Conservation (phyloP, 768 basidiomycete genomes). For the Rhizopogon rudus region DNA sequence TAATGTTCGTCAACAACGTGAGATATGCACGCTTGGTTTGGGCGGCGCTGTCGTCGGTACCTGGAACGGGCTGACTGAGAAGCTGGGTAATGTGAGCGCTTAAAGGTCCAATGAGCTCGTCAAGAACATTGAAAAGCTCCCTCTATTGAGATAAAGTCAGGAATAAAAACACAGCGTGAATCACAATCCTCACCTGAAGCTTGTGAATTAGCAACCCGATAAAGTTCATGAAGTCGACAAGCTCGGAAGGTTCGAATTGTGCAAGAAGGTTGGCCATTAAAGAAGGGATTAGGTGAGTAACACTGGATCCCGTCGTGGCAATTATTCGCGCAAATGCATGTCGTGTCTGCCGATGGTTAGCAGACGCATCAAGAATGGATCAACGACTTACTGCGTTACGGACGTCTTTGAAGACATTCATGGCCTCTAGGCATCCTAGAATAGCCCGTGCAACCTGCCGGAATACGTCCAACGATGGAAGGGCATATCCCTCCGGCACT, state of each 20-base stretch:
- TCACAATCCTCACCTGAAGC: slow-evolving; percentile 57
- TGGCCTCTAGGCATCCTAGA: slow-evolving; percentile 78
- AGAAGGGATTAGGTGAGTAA: slow-evolving; percentile 82
- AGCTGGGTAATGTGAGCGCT: slow-evolving; percentile 75
- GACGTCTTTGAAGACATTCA: slow-evolving; percentile 83
- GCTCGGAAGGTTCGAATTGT: slow-evolving; percentile 87
- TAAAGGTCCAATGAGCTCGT: slow-evolving; percentile 85
- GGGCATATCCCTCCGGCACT: slow-evolving; percentile 57
- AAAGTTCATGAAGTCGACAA: slow-evolving; percentile 95
- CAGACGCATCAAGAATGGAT: not conserved
- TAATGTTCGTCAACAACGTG: slow-evolving; percentile 71
- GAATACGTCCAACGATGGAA: slow-evolving; percentile 77
- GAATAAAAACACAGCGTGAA: not conserved
- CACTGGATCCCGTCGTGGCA: slow-evolving; percentile 80
- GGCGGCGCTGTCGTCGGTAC: slow-evolving; percentile 81
- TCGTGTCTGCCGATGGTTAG: slow-evolving; percentile 56
- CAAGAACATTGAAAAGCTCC: slow-evolving; percentile 83
- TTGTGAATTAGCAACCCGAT: slow-evolving; percentile 88
- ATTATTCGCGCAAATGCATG: slow-evolving; percentile 92
- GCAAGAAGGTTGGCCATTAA: slow-evolving; percentile 88
- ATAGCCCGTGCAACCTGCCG: slow-evolving; percentile 82
- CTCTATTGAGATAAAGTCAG: slow-evolving; percentile 38
- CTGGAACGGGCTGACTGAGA: slow-evolving; percentile 74
- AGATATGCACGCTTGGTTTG: slow-evolving; percentile 92
- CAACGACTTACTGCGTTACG: slow-evolving; percentile 77